Evolutionary conservation across 768 basidiomycete genomes (phyloP), one percentile per base, ranked within the genome.

Genomic region (Tephrocybe sp.): DNA sequence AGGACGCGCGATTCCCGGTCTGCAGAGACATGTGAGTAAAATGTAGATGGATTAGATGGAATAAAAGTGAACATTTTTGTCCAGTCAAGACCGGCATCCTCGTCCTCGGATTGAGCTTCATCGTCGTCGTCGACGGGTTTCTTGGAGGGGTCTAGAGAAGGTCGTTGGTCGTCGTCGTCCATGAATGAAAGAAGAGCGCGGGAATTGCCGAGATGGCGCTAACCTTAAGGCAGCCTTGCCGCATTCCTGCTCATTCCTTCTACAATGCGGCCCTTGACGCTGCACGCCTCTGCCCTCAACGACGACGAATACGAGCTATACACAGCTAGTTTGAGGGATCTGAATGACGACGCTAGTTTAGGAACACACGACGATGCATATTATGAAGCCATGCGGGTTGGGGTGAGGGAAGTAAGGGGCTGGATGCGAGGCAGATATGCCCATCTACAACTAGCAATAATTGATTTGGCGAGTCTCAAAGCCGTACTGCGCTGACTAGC

Each of bases 31-130:
- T 32, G 62, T 49, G 48, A 36, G 48, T 49, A 48, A 50, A 34
- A n/a, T n/a, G 36, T 16, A 45, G 39, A 46, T 31, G 40, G 51
- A 31, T 17, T 32, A 5, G 13, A 16, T 43, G 8, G 39, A 45
- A 23, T 47, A 42, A 36, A 39, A 51, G 74, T 55, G 64, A 87
- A 73, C 38, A 92, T 69, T 65, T 83, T 91, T 17, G 88, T 84
- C 90, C 90, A 92, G 58, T 92, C 89, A n/a, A 82, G 75, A 16
- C 80, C 84, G 19, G 78, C 81, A 49, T 92, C 90, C 55, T 88
- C 89, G 19, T 78, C 87, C 1, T 81, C 48, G 5, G 73, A 79
- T 40, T 72, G 65, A 22, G 67, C 66, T 13, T 74, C 75, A 30
- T 79, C 77, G 23, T 75, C 74, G 33, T 67, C 65, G 26, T 59